phyloP scores from a whole-genome alignment of 768 basidiomycete species.

The Phylloporus sp. region DNA sequence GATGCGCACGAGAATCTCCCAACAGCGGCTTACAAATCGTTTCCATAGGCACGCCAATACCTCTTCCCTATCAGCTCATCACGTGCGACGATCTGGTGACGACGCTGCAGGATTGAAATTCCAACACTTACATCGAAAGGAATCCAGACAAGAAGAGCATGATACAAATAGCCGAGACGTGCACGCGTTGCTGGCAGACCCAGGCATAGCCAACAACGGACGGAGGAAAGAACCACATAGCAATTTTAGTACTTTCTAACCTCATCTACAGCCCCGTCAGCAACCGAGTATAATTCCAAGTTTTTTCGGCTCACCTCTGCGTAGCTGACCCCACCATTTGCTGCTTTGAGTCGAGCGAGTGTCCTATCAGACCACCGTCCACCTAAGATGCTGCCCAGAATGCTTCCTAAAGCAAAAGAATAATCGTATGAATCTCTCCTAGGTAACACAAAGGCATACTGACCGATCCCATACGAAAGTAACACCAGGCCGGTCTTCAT shows the following conservation, averaged over 20 bases:
- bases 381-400: constrained; percentile 54
- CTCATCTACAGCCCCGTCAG: constrained; percentile 52
- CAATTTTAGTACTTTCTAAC: constrained; percentile 58
- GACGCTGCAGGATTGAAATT: no score
- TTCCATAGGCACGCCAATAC: no score
- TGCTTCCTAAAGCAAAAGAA: constrained; percentile 34
- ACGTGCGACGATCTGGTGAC: no score
- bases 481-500: constrained; percentile 75
- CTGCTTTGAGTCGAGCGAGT: constrained; percentile 41
- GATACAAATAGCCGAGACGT: constrained; percentile 68
- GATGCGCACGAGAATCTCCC: no score
- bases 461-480: constrained; percentile 69
- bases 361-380: constrained; percentile 58
- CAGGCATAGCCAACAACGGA: constrained; percentile 72
- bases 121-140: constrained; percentile 70
- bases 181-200: constrained; percentile 61
- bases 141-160: constrained; percentile 75
- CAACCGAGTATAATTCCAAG: not conserved
- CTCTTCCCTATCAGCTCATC: no score
- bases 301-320: constrained; percentile 54
- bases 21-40: no score
- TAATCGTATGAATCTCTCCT: not conserved
- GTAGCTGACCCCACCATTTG: constrained; percentile 46
- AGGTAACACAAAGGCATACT: constrained; percentile 12
- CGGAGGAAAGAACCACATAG: constrained; percentile 51